Evolutionary conservation across 139 green algal species (phyloP).

Genomic region (Spirogloea muscicola): DNA sequence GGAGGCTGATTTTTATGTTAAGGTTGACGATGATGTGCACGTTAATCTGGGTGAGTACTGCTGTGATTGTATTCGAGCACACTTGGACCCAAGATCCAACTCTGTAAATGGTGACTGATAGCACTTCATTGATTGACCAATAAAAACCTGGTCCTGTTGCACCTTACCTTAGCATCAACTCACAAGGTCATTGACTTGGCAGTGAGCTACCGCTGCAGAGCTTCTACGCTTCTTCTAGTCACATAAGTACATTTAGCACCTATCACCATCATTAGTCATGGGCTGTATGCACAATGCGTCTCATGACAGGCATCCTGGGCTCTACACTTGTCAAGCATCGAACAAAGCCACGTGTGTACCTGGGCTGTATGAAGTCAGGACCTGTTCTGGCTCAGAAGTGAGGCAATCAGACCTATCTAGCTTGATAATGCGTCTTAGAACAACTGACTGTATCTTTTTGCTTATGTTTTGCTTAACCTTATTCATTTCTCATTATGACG

Average conservation of each 20-base stretch:
- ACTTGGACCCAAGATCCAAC: too few relatives aligned
- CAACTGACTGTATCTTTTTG: neutral
- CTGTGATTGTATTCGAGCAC: neutral
- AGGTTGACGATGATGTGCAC: constrained; percentile 38
- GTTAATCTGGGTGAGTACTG: neutral
- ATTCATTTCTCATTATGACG: neutral
- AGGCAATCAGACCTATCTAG: neutral
- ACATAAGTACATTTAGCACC: neutral
- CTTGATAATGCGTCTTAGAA: constrained; percentile 1
- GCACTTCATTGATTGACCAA: too few relatives aligned
- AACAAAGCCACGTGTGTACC: constrained; percentile 16
- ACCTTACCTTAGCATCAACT: neutral
- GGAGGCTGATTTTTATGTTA: constrained; percentile 69
- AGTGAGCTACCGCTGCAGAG: neutral
- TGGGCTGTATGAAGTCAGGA: constrained; percentile 33
- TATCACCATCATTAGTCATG: too few relatives aligned
- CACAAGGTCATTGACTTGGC: neutral
- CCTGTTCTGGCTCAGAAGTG: constrained; percentile 21
- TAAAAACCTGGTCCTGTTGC: neutral
- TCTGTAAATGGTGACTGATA: too few relatives aligned
- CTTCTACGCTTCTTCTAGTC: neutral
- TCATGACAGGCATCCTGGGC: constrained; percentile 13
- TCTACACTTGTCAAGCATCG: constrained; percentile 7
- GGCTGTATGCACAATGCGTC: too few relatives aligned
- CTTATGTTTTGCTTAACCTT: neutral